A percentile compares a stretch with the other conserved stretches of the same genome.
These are phyloP conservation scores for Lachancea sp. DNA, from an alignment of 805 yeast species.

Conservation along the genomic window DNA sequence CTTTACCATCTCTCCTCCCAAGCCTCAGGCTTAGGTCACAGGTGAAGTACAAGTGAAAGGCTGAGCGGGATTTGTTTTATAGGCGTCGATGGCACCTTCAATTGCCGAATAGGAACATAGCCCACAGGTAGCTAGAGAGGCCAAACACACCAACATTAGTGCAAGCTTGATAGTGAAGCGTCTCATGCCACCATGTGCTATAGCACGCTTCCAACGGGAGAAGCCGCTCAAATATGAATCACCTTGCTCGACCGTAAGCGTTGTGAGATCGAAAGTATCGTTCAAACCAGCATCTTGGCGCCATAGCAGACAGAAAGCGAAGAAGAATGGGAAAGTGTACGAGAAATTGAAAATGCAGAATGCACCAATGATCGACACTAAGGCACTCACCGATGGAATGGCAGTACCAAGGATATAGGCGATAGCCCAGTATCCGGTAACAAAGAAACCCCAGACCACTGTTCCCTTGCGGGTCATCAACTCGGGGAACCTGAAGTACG, in stretches of 20 bases:
- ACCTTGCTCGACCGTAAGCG: conserved; percentile 10
- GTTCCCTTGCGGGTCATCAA: conserved; percentile 28
- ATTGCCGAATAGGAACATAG: too few species aligned
- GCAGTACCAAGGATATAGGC: conserved; percentile 41
- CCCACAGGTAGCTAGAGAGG: too few species aligned
- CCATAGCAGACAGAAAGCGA: conserved; percentile 16
- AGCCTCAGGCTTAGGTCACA: too few species aligned
- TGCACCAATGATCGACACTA: conserved; percentile 38
- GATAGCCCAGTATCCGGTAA: conserved; percentile 38
- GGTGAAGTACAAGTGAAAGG: too few species aligned
- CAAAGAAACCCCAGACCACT: conserved; percentile 24
- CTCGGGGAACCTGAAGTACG: conserved; percentile 30
- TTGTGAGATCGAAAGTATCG: conserved; percentile 28
- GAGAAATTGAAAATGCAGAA: conserved; percentile 42
- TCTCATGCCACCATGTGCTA: conserved; percentile 16
- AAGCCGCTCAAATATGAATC: conserved; percentile 11
- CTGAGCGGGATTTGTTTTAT: too few species aligned
- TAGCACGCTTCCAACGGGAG: conserved; percentile 34
- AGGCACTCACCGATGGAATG: conserved; percentile 37
- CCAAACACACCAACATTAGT: too few species aligned
- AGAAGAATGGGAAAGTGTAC: conserved; percentile 38
- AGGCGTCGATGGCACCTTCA: too few species aligned
- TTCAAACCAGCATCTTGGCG: conserved; percentile 29
- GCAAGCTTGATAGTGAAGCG: conserved; percentile 7
- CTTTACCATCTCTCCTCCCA: too few species aligned